phyloP scores from a whole-genome alignment of 2,329 filamentous ascomycete genomes.

The Colletotrichum karsti region DNA sequence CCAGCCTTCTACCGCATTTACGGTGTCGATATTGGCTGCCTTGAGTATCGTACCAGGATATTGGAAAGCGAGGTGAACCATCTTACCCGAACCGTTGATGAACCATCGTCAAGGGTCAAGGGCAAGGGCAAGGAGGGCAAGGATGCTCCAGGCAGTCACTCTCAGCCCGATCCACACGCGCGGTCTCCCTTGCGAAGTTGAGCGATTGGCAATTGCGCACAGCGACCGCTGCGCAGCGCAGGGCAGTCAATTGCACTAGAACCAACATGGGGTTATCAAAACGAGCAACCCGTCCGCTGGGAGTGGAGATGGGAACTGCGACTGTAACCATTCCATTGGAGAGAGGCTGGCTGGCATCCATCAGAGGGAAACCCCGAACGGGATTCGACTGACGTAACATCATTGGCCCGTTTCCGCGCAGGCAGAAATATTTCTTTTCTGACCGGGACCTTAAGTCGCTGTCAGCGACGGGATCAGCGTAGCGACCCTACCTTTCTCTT shows the following conservation, averaged over 20 bases:
- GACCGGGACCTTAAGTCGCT: background rate
- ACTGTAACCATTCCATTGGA: background rate
- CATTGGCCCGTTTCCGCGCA: constrained; percentile 23
- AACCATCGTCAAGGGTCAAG: too few relatives aligned
- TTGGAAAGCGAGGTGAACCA: too few relatives aligned
- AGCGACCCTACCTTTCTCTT: too few relatives aligned
- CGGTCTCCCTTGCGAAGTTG: background rate
- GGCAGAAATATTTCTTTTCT: background rate
- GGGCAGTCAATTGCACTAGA: background rate
- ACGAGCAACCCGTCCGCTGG: constrained; percentile 22
- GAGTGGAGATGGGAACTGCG: background rate
- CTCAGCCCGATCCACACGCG: background rate
- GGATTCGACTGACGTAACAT: background rate
- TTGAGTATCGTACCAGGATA: background rate
- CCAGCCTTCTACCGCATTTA: background rate
- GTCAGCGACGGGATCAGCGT: background rate
- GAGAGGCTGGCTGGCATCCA: background rate
- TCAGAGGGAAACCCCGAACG: constrained; percentile 6
- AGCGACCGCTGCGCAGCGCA: background rate
- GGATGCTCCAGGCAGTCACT: constrained; percentile 18
- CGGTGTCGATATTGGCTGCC: constrained; percentile 7
- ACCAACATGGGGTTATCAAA: background rate
- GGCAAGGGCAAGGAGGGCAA: too few relatives aligned
- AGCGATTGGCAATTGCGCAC: background rate
- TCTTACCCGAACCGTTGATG: too few relatives aligned